phyloP scores from a whole-genome alignment of 2,329 filamentous ascomycete species.

The Ascochyta pisi region DNA sequence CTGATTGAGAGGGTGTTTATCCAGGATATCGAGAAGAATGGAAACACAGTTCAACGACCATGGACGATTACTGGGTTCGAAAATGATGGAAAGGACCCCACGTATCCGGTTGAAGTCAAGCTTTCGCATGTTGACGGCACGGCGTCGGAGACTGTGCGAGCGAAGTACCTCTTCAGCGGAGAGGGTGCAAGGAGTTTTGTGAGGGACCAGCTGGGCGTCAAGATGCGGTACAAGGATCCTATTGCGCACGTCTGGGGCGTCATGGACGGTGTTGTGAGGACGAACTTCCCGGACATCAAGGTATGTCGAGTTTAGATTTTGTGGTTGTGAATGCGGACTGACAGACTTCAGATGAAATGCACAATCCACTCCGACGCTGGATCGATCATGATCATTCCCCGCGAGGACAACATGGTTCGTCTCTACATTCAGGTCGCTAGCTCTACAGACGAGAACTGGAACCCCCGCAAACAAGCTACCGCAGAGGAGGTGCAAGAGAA shows the following conservation, averaged over 20 bases:
- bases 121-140: constrained; percentile 79
- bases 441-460: constrained; percentile 66
- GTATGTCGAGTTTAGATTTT: constrained; percentile 35
- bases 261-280: constrained; percentile 70
- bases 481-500: constrained; percentile 64
- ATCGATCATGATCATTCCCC: constrained; percentile 69
- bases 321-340: constrained; percentile 8
- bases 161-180: constrained; percentile 69
- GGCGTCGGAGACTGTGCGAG: constrained; percentile 67
- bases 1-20: constrained; percentile 69
- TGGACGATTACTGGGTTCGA: constrained; percentile 69
- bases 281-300: constrained; percentile 69
- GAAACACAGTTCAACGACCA: constrained; percentile 62
- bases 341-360: constrained; percentile 63
- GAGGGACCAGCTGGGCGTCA: constrained; percentile 69
- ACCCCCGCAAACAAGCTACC: constrained; percentile 66
- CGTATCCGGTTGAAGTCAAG: constrained; percentile 81
- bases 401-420: constrained; percentile 62
- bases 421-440: constrained; percentile 67
- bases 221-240: constrained; percentile 68
- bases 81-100: constrained; percentile 65
- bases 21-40: constrained; percentile 66
- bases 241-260: constrained; percentile 71
- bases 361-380: constrained; percentile 70
- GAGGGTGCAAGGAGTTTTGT: constrained; percentile 69